Base-by-base conservation (phyloP, 768 basidiomycete genomes). In the Galerina sulciceps region DNA sequence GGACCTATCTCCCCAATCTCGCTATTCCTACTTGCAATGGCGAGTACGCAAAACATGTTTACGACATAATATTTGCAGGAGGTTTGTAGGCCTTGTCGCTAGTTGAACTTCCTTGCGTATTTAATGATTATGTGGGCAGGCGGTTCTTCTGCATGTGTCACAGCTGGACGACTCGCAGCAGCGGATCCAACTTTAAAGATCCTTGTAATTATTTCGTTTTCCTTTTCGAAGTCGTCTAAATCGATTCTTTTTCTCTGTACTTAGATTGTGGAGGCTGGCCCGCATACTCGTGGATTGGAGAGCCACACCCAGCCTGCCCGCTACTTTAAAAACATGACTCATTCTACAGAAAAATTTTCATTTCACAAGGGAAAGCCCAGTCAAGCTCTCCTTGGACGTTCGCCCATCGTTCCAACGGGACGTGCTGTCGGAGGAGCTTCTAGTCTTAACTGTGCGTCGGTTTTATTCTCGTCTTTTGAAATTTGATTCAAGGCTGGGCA, bases 401-500 rank as follows among this genome's bases (percentile, higher is more conserved):
- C 73, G 1, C 62, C 73, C 1, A 43, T 82, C 26, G 76, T 85
- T 4, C 75, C 78, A 0, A 68, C 70, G 23, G 87, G 82, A 0
- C 75, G 81, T 51, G 80, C 78, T 38, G 66, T 90, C 3, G 87
- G 89, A 3, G 89, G 88, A 8, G 87, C 87, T 0, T 87, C 86
- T 0, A 74, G 76, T 55, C 79, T 89, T 17, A 90, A 88, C 62
- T 85, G 86, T 85, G 51, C 52, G 79, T 68, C 2, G 22, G 0
- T 11, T 26, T 5, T 40, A 10, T 26, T 26, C 5, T 26, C 9
- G n/a, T 14, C 23, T 9, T 4, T 45, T 14, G 26, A 26, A 26
- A 26, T 6, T 26, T 3, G 6, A 26, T 55, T 9, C 31, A 37
- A 52, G n/a, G 41, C 18, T 6, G 20, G 43, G 13, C 47, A 31